These are phyloP conservation scores for Exophiala oligosperma DNA, from an alignment of 2,329 filamentous ascomycete genomes.

Conservation along the genomic window DNA sequence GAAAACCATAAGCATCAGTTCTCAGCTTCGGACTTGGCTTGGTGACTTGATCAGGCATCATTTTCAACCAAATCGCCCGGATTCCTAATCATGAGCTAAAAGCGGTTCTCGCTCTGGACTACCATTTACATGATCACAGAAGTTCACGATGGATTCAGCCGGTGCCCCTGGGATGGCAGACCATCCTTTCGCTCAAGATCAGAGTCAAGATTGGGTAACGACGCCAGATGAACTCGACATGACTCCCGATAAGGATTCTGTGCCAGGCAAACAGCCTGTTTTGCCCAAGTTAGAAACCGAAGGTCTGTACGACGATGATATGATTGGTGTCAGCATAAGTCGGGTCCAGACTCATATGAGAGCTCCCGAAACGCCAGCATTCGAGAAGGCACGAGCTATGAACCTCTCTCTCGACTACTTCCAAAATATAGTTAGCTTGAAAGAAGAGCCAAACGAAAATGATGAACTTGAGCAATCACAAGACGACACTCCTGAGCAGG, in stretches of 20 bases:
- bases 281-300: slow-evolving; percentile 9
- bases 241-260: slow-evolving; percentile 1
- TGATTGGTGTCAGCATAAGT: slow-evolving; percentile 62
- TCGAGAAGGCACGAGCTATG: slow-evolving; percentile 59
- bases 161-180: slow-evolving; percentile 15
- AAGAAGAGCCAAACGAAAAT: slow-evolving; percentile 10
- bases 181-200: slow-evolving; percentile 15
- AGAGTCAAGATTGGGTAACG: slow-evolving; percentile 3
- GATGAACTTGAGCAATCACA: neutral
- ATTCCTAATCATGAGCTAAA: neutral
- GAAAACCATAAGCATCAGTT: neutral
- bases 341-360: slow-evolving; percentile 57
- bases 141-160: slow-evolving; percentile 15
- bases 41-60: neutral
- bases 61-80: neutral
- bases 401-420: slow-evolving; percentile 34
- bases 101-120: neutral
- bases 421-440: slow-evolving; percentile 4
- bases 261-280: neutral
- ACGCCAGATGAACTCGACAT: slow-evolving; percentile 4
- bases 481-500: too few relatives aligned
- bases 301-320: slow-evolving; percentile 30
- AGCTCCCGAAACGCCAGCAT: slow-evolving; percentile 57
- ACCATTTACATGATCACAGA: slow-evolving; percentile 15
- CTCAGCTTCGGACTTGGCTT: neutral